These are phyloP conservation scores for Articulospora tetracladia DNA, from an alignment of 495 filamentous ascomycete species.

Conservation along the genomic window DNA sequence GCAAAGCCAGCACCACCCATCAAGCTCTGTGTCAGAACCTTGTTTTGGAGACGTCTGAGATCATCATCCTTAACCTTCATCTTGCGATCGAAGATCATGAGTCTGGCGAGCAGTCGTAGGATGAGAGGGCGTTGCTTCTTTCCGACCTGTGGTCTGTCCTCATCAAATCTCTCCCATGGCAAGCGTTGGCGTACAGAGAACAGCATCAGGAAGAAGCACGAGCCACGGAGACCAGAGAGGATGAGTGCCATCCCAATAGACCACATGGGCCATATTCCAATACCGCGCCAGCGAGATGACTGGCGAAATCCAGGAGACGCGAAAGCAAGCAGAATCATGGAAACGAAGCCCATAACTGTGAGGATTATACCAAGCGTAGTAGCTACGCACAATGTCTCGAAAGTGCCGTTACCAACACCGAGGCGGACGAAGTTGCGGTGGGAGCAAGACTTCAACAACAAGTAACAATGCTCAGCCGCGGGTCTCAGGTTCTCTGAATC, in stretches of 20 bases:
- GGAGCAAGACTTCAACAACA: constrained; percentile 45
- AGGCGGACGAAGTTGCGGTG: constrained; percentile 47
- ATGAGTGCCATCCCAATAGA: constrained; percentile 33
- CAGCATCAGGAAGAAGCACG: constrained; percentile 39
- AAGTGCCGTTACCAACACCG: constrained; percentile 40
- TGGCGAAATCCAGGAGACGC: constrained; percentile 25
- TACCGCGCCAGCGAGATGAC: constrained; percentile 32
- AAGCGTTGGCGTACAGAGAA: constrained; percentile 36
- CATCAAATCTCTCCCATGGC: constrained; percentile 40
- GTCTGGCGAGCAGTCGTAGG: constrained; percentile 22
- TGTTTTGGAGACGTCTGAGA: constrained; percentile 33
- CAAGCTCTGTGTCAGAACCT: constrained; percentile 39
- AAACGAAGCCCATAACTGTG: constrained; percentile 30
- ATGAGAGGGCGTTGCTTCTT: constrained; percentile 15
- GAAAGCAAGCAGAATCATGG: constrained; percentile 31
- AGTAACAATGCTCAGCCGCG: constrained; percentile 38
- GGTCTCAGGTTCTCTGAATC: constrained; percentile 29
- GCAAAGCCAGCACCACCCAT: constrained; percentile 33
- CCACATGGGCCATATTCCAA: constrained; percentile 38
- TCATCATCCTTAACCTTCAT: constrained; percentile 37
- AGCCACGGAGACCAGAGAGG: constrained; percentile 33
- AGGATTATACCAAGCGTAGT: constrained; percentile 32
- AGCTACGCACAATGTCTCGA: constrained; percentile 39
- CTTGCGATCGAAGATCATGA: constrained; percentile 42
- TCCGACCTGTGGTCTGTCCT: constrained; percentile 14